Base-by-base conservation (phyloP, 2,329 filamentous ascomycete genomes). In the Alternaria arborescens region DNA sequence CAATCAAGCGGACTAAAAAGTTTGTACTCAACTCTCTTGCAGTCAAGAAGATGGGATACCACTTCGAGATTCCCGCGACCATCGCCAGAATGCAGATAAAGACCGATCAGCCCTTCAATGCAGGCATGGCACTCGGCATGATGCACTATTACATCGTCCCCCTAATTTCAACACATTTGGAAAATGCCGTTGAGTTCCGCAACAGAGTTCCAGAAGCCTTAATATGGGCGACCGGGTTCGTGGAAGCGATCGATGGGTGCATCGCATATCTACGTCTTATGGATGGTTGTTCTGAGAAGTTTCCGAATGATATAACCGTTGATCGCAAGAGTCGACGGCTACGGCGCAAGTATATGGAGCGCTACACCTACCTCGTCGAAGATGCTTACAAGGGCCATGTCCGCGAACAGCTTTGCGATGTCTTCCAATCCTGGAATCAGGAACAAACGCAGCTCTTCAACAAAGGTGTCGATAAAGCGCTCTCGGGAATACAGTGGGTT, bases 361-460 rank as follows among this genome's bases (percentile, higher is more conserved):
- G 44, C 8, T 65, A 60, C 55, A 58, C 42, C 5, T 22, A 41
- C 14, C 24, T 48, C 3, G 30, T 64, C 4, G 59, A 60, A 14
- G 30, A 42, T 2, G 36, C 18, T 6, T 66, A 56, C 34, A 64
- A 62, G 38, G 7, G 42, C 2, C 47, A 43, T 20, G 34, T 65
- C 12, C 38, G 28, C 3, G 48, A 60, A 26, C 44, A 51, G 32
- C 38, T 69, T 12, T 50, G 42, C 12, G 59, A 61, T 5, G 5
- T 62, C 2, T 64, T 69, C 46, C 7, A 43, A 4, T 38, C 24
- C 2, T 64, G 55, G 61, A 57, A 18, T n/a, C 22, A 16, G 26
- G 55, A 55, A 26, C 32, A 64, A 14, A 70, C 51, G 28, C 48
- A 56, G 53, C n/a, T 47, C 18, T 68, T 71, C 48, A 70, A 71